phyloP scores from a whole-genome alignment of 768 basidiomycete genomes.

The Pulveroboletus ravenelii region DNA sequence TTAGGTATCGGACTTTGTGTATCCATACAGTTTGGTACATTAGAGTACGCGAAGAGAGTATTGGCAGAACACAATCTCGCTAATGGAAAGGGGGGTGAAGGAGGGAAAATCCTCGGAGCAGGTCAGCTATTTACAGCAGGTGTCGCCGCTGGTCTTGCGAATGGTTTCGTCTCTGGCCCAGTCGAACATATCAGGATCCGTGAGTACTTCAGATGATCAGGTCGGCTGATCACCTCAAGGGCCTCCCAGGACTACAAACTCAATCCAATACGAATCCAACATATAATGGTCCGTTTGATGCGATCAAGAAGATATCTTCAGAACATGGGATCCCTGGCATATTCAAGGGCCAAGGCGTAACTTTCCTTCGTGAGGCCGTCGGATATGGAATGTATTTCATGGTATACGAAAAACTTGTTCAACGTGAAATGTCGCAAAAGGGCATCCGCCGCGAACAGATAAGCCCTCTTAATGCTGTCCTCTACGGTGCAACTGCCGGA shows the following conservation, averaged over 20 bases:
- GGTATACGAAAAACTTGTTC: constrained; percentile 88
- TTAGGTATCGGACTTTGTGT: constrained; percentile 93
- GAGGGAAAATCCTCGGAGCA: constrained; percentile 55
- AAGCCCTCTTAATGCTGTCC: constrained; percentile 67
- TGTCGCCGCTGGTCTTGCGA: constrained; percentile 81
- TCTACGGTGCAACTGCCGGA: constrained; percentile 90
- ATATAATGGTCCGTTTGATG: constrained; percentile 84
- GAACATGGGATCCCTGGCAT: constrained; percentile 77
- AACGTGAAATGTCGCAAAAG: constrained; percentile 74
- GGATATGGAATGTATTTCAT: constrained; percentile 90
- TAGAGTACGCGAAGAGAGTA: constrained; percentile 80
- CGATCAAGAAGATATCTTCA: constrained; percentile 76
- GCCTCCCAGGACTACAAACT: constrained; percentile 73
- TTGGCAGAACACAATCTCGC: constrained; percentile 62
- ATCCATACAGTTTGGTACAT: constrained; percentile 90
- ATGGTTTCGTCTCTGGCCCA: constrained; percentile 90
- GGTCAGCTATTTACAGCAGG: constrained; percentile 74
- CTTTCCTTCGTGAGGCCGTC: constrained; percentile 74
- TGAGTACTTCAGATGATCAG: constrained; percentile 7
- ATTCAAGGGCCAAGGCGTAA: constrained; percentile 90
- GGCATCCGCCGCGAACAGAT: constrained; percentile 74
- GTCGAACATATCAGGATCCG: constrained; percentile 95
- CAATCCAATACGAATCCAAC: constrained; percentile 73
- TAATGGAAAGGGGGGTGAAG: constrained; percentile 56
- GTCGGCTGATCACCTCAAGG: not conserved